Evolutionary conservation across 768 basidiomycete species (phyloP).

Genomic region (Phlebiopsis gigantea): DNA sequence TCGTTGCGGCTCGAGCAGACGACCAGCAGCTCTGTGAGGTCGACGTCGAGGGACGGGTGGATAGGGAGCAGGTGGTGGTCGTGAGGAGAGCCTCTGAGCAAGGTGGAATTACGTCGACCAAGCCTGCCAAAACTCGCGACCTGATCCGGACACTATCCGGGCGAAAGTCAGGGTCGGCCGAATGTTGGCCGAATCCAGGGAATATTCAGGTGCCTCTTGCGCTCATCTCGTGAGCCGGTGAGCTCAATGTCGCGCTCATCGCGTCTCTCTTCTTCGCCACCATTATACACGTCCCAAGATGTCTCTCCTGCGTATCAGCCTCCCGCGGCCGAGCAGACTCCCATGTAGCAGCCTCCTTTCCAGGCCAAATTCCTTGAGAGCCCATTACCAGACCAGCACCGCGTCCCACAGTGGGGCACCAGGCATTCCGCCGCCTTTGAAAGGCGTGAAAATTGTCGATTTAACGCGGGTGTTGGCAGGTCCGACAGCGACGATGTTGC

Average conservation of each 20-base stretch:
- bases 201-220: not conserved
- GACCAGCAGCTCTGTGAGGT: not conserved
- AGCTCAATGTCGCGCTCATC: not conserved
- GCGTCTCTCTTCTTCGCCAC: not conserved
- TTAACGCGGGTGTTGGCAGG: constrained; percentile 89
- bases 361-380: not conserved
- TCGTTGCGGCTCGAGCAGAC: constrained; percentile 1
- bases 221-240: not conserved
- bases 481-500: constrained; percentile 86
- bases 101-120: constrained; percentile 8
- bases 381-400: constrained; percentile 10
- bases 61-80: constrained; percentile 8
- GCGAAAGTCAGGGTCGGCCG: not conserved
- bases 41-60: not conserved
- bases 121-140: not conserved
- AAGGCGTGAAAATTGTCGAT: constrained; percentile 81
- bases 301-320: not conserved
- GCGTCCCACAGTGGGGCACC: not conserved
- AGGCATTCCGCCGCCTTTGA: constrained; percentile 74
- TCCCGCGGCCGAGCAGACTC: not conserved
- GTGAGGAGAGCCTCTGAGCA: constrained; percentile 4
- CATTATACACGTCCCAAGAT: not conserved
- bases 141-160: not conserved
- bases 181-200: constrained; percentile 3
- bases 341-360: not conserved